Base-by-base conservation (phyloP, 257 asterid genomes). In the Orobanche coerulescens region DNA sequence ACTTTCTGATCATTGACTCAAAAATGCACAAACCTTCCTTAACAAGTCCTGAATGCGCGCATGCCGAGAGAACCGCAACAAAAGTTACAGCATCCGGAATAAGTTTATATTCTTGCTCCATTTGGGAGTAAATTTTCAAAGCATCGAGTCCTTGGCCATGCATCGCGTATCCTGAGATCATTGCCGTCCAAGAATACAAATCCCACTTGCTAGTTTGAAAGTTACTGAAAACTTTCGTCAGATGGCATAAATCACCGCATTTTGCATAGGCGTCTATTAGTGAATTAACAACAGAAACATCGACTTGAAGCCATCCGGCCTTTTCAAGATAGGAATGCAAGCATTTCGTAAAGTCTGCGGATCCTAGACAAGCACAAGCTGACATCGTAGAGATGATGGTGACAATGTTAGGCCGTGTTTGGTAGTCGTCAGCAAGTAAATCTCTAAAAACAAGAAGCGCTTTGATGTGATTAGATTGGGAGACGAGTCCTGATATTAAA, bases 91-190 rank as follows among this genome's bases (percentile, higher is more conserved):
- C 72, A 62, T 82, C 85, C 1, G 88, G 88, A 3, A 31, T 40
- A 20, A 74, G 40, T 20, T 25, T 53, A 19, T 36, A 36, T 39
- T 33, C 56, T 20, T 37, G 62, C 70, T 66, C 73, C 85, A 82
- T 74, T 37, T 44, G 79, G 31, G 61, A 54, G 67, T 76, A 77
- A 42, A 70, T 28, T 16, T 34, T 37, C 42, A 65, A 43, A 33
- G 81, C 81, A 28, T 77, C 77, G 0, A 6, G 53, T 37, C 82
- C 84, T 3, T 20, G 72, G 4, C 84, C 84, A 18, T 77, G 79
- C 77, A 82, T 66, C 6, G 80, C 86, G 36, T 72, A 73, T n/a
- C 76, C 82, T n/a, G 83, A 75, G 62, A 82, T 79, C n/a, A 79
- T 66, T 1, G 81, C 66, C 4, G 89, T 82, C 89, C 89, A 82